Base-by-base conservation (phyloP, 768 basidiomycete species). In the Auriculariales sp. region DNA sequence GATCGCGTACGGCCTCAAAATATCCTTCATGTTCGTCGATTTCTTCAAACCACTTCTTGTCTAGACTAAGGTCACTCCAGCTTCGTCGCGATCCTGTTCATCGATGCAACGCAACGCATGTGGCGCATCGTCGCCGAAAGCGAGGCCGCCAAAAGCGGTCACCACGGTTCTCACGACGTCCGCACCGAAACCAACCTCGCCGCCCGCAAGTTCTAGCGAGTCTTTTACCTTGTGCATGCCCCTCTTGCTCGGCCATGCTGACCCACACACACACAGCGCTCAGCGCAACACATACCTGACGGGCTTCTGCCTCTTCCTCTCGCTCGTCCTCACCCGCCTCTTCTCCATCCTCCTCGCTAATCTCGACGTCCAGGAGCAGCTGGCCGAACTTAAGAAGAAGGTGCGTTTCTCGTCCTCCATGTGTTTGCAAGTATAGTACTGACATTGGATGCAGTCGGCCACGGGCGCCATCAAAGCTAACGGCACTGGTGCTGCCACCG, bases 91-190 rank as follows among this genome's bases (percentile, higher is more conserved):
- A 74, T 97, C 3, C 72, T 98, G 39, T 97, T 95, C 61, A 71
- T 80, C 12, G 94, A 98, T 57, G 91, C 94, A 27, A 69, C 95
- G 29, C 92, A 95, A 64, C 79, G 93, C 53, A 92, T 97, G 87
- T 78, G 83, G 68, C 78, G 83, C 42, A 74, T 88, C 17, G 75
- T 76, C 9, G 75, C 82, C 3, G 86, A 91, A 61, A 61, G 74
- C 0, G 83, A 90, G 30, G 57, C 74, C 17, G 79, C 83, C 11
- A 88, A 82, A 58, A 60, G 69, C 28, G 65, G 65, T 34, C 72
- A 72, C 1, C 66, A 68, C 25, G 71, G 71, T 6, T 39, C 42
- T 48, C 73, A 66, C 55, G 77, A 91, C 59, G 74, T 79, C 12
- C 74, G 85, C 39, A 77, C 79, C 1, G 94, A 97, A 63, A 85